Conservation (phyloP, 2,329 filamentous ascomycete species). For the Arthrobotrys musiformis region DNA sequence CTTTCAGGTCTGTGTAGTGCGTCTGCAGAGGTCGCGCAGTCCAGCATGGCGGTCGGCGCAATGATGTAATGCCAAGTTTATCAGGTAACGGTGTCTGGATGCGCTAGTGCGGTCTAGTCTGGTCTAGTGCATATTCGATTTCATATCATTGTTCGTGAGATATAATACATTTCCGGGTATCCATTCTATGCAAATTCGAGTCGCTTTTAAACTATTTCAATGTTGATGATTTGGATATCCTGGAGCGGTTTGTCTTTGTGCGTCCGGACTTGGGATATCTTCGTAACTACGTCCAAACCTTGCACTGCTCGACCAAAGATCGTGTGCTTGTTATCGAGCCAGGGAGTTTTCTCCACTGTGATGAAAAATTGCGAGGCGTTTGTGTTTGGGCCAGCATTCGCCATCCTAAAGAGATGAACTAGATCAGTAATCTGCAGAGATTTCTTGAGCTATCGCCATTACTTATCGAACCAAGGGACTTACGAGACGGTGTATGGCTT, state of each 20-base stretch:
- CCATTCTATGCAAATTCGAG: constrained; percentile 20
- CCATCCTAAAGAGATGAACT: constrained; percentile 75
- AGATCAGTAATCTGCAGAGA: neutral
- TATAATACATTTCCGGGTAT: constrained; percentile 26
- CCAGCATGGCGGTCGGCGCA: constrained; percentile 10
- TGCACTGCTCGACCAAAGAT: constrained; percentile 92
- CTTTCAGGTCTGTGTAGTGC: neutral
- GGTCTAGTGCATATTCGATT: constrained; percentile 13
- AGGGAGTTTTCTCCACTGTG: constrained; percentile 95
- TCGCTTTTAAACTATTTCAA: constrained; percentile 67
- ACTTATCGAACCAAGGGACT: neutral
- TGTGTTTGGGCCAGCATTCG: constrained; percentile 92
- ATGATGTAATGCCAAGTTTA: constrained; percentile 54
- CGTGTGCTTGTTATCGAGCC: constrained; percentile 95
- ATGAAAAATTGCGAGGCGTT: constrained; percentile 99
- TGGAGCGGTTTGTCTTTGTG: constrained; percentile 94
- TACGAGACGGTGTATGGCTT: constrained; percentile 83
- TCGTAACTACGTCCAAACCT: constrained; percentile 92
- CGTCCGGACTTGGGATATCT: constrained; percentile 89
- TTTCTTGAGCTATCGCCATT: neutral
- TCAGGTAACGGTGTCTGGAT: neutral
- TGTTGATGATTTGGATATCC: constrained; percentile 96
- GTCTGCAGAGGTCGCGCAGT: constrained; percentile 20
- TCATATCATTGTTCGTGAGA: constrained; percentile 12
- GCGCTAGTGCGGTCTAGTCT: constrained; percentile 20